phyloP scores from a whole-genome alignment of 1,284 basidiomycete genomes.

The Meripilus lineatus region DNA sequence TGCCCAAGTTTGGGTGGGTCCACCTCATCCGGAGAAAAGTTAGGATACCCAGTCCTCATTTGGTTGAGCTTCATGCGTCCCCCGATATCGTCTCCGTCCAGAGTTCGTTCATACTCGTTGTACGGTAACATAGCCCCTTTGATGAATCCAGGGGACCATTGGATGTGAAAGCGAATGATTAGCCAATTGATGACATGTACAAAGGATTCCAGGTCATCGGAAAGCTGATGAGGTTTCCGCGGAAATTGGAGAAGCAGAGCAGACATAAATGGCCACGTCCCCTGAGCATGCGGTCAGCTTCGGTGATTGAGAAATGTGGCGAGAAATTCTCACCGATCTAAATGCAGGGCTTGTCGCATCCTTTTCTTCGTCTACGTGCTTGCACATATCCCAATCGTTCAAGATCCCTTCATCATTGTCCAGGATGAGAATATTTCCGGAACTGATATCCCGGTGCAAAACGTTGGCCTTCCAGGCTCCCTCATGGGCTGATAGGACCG shows the following conservation, averaged over 20 bases:
- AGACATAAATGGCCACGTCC: conserved; percentile 2
- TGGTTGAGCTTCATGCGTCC: not conserved
- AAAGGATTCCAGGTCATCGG: conserved; percentile 5
- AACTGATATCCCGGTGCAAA: conserved; percentile 7
- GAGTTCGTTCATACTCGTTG: not conserved
- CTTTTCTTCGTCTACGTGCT: not conserved
- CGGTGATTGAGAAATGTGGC: not conserved
- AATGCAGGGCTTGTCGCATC: not conserved
- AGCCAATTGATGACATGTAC: conserved; percentile 3
- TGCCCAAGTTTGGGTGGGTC: too few relatives aligned
- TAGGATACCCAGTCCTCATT: too few relatives aligned
- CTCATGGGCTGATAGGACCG: not conserved
- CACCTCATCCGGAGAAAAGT: too few relatives aligned
- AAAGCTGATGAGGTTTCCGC: conserved; percentile 1
- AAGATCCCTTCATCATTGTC: not conserved
- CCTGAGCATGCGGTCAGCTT: not conserved
- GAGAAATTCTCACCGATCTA: not conserved
- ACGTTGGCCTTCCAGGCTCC: not conserved
- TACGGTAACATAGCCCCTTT: not conserved
- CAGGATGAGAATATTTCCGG: conserved; percentile 4
- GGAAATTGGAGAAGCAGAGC: not conserved
- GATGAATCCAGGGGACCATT: not conserved
- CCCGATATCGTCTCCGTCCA: not conserved
- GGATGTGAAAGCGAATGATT: not conserved
- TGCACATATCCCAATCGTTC: not conserved